Conservation (phyloP, 2,329 filamentous ascomycete genomes). For the Trichoderma simmonsii region DNA sequence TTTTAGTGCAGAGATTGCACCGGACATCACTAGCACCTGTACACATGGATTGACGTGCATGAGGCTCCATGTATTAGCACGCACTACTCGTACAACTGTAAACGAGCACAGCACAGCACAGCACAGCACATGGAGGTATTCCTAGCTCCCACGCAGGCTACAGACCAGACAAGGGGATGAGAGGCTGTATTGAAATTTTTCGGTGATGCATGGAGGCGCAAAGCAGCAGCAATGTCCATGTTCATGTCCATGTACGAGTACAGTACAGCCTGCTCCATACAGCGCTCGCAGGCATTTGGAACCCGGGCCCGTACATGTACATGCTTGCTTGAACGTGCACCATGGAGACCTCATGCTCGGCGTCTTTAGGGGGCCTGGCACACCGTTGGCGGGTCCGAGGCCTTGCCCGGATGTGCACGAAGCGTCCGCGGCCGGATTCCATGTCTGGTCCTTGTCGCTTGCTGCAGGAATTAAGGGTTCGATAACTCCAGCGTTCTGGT, state of each 20-base stretch:
- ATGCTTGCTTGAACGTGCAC: not conserved
- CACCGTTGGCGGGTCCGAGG: not conserved
- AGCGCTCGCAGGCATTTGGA: not conserved
- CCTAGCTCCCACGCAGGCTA: not conserved
- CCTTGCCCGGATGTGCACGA: constrained; percentile 6
- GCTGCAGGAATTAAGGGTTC: not conserved
- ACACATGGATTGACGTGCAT: not conserved
- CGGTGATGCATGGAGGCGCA: not conserved
- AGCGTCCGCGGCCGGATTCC: not conserved
- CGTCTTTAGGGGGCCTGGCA: not conserved
- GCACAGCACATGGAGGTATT: too few species aligned
- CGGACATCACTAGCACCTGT: not conserved
- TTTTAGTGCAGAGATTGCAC: not conserved
- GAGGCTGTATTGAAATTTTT: not conserved
- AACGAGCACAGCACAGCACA: too few species aligned
- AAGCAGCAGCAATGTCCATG: not conserved
- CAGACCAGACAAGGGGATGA: not conserved
- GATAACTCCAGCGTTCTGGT: not conserved
- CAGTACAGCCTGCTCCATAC: not conserved
- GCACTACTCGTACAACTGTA: not conserved
- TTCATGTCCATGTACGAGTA: not conserved
- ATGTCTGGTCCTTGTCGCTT: not conserved
- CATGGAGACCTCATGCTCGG: not conserved
- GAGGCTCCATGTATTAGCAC: not conserved
- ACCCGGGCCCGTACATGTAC: not conserved